Evolutionary conservation across 2,329 filamentous ascomycete genomes (phyloP).

Genomic region (Aspergillus tanneri): DNA sequence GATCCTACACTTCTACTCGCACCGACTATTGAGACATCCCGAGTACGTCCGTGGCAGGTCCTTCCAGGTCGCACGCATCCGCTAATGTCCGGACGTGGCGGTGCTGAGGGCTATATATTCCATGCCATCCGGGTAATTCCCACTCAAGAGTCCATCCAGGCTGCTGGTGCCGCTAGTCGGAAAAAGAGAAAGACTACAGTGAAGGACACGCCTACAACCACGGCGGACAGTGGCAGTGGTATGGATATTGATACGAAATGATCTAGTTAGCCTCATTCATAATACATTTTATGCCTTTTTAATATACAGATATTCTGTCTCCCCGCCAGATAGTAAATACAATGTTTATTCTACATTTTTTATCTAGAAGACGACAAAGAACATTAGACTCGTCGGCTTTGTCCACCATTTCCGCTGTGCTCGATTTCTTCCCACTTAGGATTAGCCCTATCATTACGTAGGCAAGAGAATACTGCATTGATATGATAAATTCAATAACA

Average conservation of each 20-base stretch:
- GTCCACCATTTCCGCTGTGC: no score
- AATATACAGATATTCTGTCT: background rate
- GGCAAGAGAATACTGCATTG: no score
- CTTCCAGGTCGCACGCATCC: slow-evolving; percentile 89
- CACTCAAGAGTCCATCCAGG: slow-evolving; percentile 74
- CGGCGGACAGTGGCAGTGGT: slow-evolving; percentile 21
- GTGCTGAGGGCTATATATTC: slow-evolving; percentile 86
- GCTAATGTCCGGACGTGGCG: slow-evolving; percentile 83
- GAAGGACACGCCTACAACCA: slow-evolving; percentile 21
- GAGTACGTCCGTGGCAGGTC: slow-evolving; percentile 83
- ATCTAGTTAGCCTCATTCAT: slow-evolving; percentile 10
- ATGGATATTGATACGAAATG: slow-evolving; percentile 33
- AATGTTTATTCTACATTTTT: background rate
- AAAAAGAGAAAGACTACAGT: slow-evolving; percentile 65
- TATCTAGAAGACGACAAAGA: background rate
- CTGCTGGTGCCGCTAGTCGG: slow-evolving; percentile 67
- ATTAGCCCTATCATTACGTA: no score
- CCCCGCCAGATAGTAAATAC: no score
- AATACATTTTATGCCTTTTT: background rate
- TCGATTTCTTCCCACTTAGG: no score
- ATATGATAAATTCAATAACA: no score
- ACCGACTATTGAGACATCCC: slow-evolving; percentile 74
- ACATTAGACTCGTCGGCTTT: no score
- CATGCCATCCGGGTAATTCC: slow-evolving; percentile 80
- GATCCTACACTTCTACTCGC: slow-evolving; percentile 83